phyloP scores from a whole-genome alignment of 805 yeast genomes.

The Torulaspora delbrueckii region DNA sequence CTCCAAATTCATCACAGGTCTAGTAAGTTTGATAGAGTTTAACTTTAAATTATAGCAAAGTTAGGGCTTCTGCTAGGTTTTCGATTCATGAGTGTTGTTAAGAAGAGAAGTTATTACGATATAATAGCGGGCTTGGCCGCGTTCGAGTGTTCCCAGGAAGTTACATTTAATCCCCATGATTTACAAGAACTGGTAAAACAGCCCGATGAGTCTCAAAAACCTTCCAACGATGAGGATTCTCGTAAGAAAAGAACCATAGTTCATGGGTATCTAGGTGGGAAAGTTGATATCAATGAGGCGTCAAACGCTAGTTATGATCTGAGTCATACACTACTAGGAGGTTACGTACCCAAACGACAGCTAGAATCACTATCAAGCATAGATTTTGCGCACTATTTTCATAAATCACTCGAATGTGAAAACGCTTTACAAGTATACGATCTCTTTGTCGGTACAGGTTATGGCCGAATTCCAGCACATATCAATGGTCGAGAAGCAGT shows the following conservation, averaged over 20 bases:
- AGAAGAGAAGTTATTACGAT: slow-evolving; percentile 27
- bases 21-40: too few species aligned
- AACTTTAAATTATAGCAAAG: neutral
- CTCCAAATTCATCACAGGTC: too few species aligned
- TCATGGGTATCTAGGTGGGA: slow-evolving; percentile 33
- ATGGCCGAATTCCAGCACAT: slow-evolving; percentile 7
- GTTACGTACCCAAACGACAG: slow-evolving; percentile 32
- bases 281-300: slow-evolving; percentile 25
- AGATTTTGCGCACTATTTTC: slow-evolving; percentile 34
- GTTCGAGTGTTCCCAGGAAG: slow-evolving; percentile 30
- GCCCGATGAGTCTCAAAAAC: slow-evolving; percentile 25
- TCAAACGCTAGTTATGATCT: slow-evolving; percentile 26
- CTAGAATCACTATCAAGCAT: slow-evolving; percentile 32
- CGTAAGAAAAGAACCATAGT: slow-evolving; percentile 20
- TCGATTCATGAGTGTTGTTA: slow-evolving; percentile 1
- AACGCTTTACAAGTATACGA: slow-evolving; percentile 28
- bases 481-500: slow-evolving; percentile 1
- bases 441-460: slow-evolving; percentile 17
- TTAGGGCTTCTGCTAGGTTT: neutral
- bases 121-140: slow-evolving; percentile 32
- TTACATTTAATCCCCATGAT: slow-evolving; percentile 25
- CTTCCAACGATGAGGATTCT: slow-evolving; percentile 15
- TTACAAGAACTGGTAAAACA: slow-evolving; percentile 26
- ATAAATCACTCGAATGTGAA: slow-evolving; percentile 29
- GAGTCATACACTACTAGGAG: slow-evolving; percentile 32